Conservation (phyloP, 2,329 filamentous ascomycete genomes). For the Fusarium papillatum region DNA sequence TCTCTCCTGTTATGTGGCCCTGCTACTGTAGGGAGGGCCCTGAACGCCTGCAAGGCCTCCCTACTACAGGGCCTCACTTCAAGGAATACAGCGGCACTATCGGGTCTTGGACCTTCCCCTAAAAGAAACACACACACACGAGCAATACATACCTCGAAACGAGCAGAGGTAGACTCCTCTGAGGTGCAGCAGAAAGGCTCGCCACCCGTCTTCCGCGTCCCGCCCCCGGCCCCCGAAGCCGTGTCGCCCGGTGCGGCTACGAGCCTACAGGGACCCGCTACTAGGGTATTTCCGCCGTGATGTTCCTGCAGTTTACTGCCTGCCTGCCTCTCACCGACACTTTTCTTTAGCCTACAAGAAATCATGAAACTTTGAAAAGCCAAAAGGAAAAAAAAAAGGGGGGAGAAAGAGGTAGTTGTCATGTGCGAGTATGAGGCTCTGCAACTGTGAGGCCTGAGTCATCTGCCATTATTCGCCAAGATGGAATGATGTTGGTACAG, state of each 20-base stretch:
- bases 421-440: constrained; percentile 21
- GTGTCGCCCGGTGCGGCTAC: constrained; percentile 29
- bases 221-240: constrained; percentile 40
- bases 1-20: constrained; percentile 1
- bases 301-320: constrained; percentile 41
- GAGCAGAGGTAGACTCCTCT: not conserved
- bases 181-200: constrained; percentile 17
- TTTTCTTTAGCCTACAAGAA: constrained; percentile 3
- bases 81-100: not conserved
- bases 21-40: not conserved
- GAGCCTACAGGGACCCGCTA: constrained; percentile 16
- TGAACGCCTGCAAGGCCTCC: not conserved
- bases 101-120: not conserved
- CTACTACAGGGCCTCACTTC: not conserved
- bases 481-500: constrained; percentile 14
- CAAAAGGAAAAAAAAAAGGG: not conserved
- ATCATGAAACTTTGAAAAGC: constrained; percentile 12
- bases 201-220: constrained; percentile 33
- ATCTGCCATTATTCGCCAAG: not conserved
- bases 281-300: constrained; percentile 39
- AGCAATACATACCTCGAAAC: constrained; percentile 1
- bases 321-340: constrained; percentile 39
- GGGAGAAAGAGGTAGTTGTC: constrained; percentile 7
- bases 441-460: constrained; percentile 40
- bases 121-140: constrained; percentile 11